phyloP scores from a whole-genome alignment of 108 stramenopile species.

The Skeletonema marinoi region DNA sequence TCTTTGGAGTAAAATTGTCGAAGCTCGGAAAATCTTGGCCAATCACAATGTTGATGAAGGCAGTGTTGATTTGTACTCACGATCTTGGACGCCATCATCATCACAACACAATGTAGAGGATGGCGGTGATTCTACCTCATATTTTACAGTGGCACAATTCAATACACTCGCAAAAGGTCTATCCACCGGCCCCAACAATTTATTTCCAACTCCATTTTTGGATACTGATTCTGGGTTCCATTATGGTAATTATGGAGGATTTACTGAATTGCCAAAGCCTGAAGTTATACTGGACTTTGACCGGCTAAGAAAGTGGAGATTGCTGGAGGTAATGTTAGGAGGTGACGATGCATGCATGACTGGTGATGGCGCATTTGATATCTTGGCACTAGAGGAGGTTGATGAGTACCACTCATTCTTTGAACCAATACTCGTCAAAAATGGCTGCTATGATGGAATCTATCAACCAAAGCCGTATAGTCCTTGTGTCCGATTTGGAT shows the following conservation, averaged over 20 bases:
- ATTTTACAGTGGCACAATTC: slow-evolving; percentile 53
- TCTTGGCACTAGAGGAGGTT: slow-evolving; percentile 62
- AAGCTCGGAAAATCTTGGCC: not conserved
- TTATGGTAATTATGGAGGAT: slow-evolving; percentile 47
- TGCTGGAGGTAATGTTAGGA: slow-evolving; percentile 48
- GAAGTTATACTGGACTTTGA: slow-evolving; percentile 48
- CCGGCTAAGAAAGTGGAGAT: slow-evolving; percentile 49
- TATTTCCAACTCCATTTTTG: slow-evolving; percentile 30
- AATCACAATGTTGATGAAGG: not conserved
- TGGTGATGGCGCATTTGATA: slow-evolving; percentile 29
- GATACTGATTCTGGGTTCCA: not conserved
- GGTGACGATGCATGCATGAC: not conserved
- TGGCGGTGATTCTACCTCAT: not conserved
- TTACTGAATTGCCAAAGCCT: slow-evolving; percentile 33
- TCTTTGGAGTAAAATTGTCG: not conserved
- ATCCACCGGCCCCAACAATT: slow-evolving; percentile 40
- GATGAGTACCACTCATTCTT: slow-evolving; percentile 57
- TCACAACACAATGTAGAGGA: not conserved
- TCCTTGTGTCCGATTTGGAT: slow-evolving; percentile 50
- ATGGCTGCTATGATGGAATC: slow-evolving; percentile 41
- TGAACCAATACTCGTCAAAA: slow-evolving; percentile 28
- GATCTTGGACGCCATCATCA: not conserved
- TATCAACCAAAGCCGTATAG: slow-evolving; percentile 52
- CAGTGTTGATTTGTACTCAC: not conserved
- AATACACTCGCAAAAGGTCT: slow-evolving; percentile 57